phyloP scores from a whole-genome alignment of 306 rosid species.

The Trifolium dubium region DNA sequence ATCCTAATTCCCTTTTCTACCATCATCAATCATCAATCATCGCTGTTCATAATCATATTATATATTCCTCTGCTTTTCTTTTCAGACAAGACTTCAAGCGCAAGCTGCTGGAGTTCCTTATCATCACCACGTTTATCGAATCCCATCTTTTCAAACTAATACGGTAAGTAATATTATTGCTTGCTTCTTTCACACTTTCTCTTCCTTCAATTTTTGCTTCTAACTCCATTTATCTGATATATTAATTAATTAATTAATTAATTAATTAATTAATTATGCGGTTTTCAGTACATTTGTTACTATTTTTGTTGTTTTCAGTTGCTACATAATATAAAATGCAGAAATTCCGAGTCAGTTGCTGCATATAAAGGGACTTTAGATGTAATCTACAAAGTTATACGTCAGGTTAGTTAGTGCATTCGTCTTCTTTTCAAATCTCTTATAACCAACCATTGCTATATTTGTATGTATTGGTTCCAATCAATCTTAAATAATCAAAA shows the following conservation, averaged over 20 bases:
- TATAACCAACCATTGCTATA: too few relatives aligned
- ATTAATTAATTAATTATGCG: too few relatives aligned
- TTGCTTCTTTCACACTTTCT: not conserved
- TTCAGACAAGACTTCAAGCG: constrained; percentile 92
- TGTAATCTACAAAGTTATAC: constrained; percentile 72
- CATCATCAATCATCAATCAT: not conserved
- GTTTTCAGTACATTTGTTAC: not conserved
- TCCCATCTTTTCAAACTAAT: constrained; percentile 56
- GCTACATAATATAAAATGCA: constrained; percentile 52
- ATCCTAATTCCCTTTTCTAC: not conserved
- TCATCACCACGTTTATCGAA: constrained; percentile 41
- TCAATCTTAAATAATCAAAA: too few relatives aligned
- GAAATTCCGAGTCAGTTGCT: too few relatives aligned
- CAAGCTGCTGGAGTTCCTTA: constrained; percentile 96
- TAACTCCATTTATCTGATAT: too few relatives aligned
- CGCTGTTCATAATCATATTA: too few relatives aligned
- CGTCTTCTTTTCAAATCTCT: too few relatives aligned
- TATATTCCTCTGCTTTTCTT: not conserved
- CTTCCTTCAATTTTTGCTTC: not conserved
- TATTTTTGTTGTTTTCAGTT: constrained; percentile 45
- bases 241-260: too few relatives aligned
- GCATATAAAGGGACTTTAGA: constrained; percentile 80
- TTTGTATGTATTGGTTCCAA: too few relatives aligned
- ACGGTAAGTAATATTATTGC: constrained; percentile 42
- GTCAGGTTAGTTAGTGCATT: constrained; percentile 59